A percentile compares a stretch with the other conserved stretches of the same genome.
These are phyloP conservation scores for Stephanodiscus minutulus DNA, from an alignment of 108 stramenopile species.

Conservation along the genomic window DNA sequence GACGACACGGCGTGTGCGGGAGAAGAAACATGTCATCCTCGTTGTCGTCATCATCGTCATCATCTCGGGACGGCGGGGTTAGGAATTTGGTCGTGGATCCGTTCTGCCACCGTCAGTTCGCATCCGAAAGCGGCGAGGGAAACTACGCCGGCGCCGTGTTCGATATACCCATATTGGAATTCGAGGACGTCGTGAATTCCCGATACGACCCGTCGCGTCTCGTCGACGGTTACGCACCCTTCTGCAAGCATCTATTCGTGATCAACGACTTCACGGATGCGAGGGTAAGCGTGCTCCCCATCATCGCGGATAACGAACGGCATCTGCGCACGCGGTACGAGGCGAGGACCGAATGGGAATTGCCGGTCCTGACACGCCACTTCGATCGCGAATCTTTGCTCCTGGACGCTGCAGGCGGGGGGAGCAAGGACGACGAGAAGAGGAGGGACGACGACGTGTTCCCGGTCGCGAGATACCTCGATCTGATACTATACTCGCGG, in stretches of 20 bases:
- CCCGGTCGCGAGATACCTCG: slow-evolving; percentile 86
- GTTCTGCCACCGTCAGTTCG: slow-evolving; percentile 86
- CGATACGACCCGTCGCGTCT: slow-evolving; percentile 59
- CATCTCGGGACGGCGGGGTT: neutral
- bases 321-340: slow-evolving; percentile 86
- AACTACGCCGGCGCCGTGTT: slow-evolving; percentile 82
- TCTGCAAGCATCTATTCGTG: slow-evolving; percentile 98
- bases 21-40: neutral
- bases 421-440: slow-evolving; percentile 6
- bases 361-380: slow-evolving; percentile 87
- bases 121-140: slow-evolving; percentile 50
- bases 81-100: slow-evolving; percentile 78
- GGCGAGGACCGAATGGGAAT: slow-evolving; percentile 88
- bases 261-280: slow-evolving; percentile 85
- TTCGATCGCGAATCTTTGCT: slow-evolving; percentile 72
- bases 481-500: slow-evolving; percentile 93
- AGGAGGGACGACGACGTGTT: slow-evolving; percentile 51
- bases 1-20: too few species aligned
- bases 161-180: slow-evolving; percentile 60
- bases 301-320: slow-evolving; percentile 81
- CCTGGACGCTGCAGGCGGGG: slow-evolving; percentile 15
- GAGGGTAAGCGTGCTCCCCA: slow-evolving; percentile 71
- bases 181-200: slow-evolving; percentile 76
- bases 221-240: slow-evolving; percentile 94
- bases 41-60: neutral